Base-by-base conservation (phyloP, 2,329 filamentous ascomycete species). In the Fusarium sp. region DNA sequence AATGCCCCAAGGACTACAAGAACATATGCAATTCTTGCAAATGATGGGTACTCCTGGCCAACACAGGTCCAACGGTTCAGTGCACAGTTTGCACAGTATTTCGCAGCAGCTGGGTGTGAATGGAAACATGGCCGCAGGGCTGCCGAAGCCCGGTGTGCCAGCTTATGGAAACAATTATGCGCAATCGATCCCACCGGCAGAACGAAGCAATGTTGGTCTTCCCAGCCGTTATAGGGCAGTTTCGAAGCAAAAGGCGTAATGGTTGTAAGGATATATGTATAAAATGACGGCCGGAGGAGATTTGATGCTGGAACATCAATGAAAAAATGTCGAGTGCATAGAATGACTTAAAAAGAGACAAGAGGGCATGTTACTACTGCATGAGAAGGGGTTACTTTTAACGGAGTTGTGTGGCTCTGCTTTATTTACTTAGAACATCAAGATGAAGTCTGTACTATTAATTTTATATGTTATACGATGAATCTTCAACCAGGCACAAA, bases 161-260 rank as follows among this genome's bases (percentile, higher is more conserved):
- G 52, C 64, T 17, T 68, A 68, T 24, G 65, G 65, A 10, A 56
- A 21, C 21, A 36, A 40, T 1, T 68, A 68, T 17, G 65, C 65
- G 0, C 53, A 60, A 10, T 61, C 54, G 1, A 68, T 68, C 2
- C 65, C 65, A 2, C 65, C 65, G 0, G 36, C 59, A 2, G 65
- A 68, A 34, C 52, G 65, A 21, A 68, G 65, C 33, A 68, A 46
- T 4, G 54, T 68, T 5, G 65, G 65, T 3, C 26, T 68, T 7
- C 65, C 65, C 2, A 68, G 65, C 13, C 50, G 65, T 6, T 68
- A 68, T 5, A 61, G 65, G 7, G 36, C 59, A 8, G 65, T 68
- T 0, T 61, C 65, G 4, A 68, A 55, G 50, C 26, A 44, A 7
- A 56, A 45, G n/a, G 54, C 49, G 26, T 67, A 10, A 49, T 5